Conservation (phyloP, 2,329 filamentous ascomycete genomes). For the Spiromastix sp. region DNA sequence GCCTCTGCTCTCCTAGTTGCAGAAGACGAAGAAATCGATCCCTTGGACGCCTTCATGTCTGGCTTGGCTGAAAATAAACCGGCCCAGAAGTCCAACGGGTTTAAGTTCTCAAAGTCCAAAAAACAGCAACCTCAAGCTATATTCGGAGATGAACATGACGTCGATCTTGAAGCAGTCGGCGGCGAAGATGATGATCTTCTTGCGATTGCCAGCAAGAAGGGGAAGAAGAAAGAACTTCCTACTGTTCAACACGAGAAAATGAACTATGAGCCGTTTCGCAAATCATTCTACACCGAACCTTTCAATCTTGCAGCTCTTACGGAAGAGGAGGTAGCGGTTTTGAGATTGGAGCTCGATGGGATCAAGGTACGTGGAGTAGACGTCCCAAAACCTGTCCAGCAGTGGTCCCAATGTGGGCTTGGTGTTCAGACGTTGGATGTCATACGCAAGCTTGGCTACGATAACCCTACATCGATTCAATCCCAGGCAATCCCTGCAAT, state of each 20-base stretch:
- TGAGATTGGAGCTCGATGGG: constrained; percentile 81
- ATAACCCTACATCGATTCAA: constrained; percentile 87
- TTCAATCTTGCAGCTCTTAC: constrained; percentile 72
- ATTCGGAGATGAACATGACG: constrained; percentile 75
- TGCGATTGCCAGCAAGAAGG: constrained; percentile 53
- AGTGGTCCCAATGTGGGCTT: constrained; percentile 92
- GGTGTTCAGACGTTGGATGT: constrained; percentile 80
- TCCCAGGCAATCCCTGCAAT: constrained; percentile 88
- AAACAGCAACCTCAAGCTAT: constrained; percentile 68
- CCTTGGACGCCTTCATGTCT: constrained; percentile 95
- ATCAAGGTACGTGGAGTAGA: constrained; percentile 88
- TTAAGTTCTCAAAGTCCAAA: constrained; percentile 36
- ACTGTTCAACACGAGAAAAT: constrained; percentile 77
- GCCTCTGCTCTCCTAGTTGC: constrained; percentile 26
- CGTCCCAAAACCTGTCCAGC: constrained; percentile 85
- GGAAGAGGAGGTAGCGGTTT: constrained; percentile 68
- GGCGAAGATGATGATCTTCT: constrained; percentile 55
- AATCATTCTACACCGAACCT: constrained; percentile 91
- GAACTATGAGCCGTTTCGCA: constrained; percentile 74
- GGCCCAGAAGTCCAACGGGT: constrained; percentile 27
- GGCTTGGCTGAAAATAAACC: constrained; percentile 45
- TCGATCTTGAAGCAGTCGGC: constrained; percentile 50
- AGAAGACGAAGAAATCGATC: constrained; percentile 69
- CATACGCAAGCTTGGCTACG: constrained; percentile 69
- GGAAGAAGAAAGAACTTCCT: constrained; percentile 94